Evolutionary conservation across 2,329 filamentous ascomycete genomes (phyloP).

Genomic region (Fusarium staphyleae): DNA sequence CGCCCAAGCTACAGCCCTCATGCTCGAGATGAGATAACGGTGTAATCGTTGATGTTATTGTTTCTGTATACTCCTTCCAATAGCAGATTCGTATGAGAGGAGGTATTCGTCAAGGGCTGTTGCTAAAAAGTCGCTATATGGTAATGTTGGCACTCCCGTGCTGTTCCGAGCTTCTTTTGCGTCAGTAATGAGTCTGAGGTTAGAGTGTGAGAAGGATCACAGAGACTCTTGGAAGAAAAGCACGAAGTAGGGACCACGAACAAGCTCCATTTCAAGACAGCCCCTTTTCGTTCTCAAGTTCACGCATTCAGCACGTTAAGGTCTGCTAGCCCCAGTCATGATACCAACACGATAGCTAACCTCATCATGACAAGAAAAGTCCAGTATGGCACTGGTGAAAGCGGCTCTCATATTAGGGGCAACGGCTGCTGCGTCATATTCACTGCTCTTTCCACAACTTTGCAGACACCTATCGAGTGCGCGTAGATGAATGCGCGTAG

Average conservation of each 20-base stretch:
- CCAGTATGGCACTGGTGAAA: background rate
- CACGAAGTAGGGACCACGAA: background rate
- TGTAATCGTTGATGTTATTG: too few relatives aligned
- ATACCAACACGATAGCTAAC: background rate
- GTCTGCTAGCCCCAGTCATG: background rate
- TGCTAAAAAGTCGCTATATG: conserved; percentile 20
- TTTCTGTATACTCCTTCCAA: too few relatives aligned
- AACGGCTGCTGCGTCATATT: background rate
- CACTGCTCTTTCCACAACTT: background rate
- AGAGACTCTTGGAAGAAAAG: background rate
- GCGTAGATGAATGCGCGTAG: conserved; percentile 6
- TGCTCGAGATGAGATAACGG: too few relatives aligned
- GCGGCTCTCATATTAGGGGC: background rate
- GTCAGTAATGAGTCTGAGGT: conserved; percentile 8
- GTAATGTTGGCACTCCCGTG: conserved; percentile 3
- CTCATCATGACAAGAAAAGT: background rate
- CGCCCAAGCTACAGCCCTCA: too few relatives aligned
- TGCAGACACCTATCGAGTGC: background rate
- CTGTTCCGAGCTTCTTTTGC: background rate
- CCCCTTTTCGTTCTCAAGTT: background rate
- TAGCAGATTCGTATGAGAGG: conserved; percentile 16
- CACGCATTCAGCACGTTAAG: too few relatives aligned
- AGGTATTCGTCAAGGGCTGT: conserved; percentile 14
- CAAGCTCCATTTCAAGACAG: background rate
- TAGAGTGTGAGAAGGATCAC: background rate